These are phyloP conservation scores for Phycomyces nitens DNA, from an alignment of 192 early-diverging fungal genomes.

Conservation along the genomic window DNA sequence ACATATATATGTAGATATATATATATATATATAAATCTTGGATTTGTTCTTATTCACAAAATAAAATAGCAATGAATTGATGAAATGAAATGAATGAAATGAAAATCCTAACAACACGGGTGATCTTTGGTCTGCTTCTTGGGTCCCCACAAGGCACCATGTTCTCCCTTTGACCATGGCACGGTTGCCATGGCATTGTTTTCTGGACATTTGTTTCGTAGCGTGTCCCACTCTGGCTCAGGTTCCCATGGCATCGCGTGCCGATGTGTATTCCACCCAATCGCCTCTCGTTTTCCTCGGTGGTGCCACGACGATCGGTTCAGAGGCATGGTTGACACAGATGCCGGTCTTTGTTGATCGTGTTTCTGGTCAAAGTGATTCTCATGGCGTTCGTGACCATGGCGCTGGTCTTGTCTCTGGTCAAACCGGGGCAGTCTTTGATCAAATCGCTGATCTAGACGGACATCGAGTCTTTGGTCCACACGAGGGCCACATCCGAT, in stretches of 20 bases:
- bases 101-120: background rate
- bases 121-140: background rate
- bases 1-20: too few species aligned
- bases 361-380: slow-evolving; percentile 8
- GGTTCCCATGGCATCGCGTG: background rate
- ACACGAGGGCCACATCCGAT: background rate
- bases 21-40: too few species aligned
- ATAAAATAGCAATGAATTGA: background rate
- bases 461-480: background rate
- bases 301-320: background rate
- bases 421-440: background rate
- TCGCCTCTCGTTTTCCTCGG: slow-evolving; percentile 11
- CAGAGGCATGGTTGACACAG: background rate
- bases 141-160: background rate
- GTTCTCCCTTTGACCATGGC: background rate
- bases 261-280: slow-evolving; percentile 32
- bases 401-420: background rate
- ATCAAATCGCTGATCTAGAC: background rate
- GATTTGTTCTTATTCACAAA: background rate
- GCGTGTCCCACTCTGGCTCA: background rate
- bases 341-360: background rate
- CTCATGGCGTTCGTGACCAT: background rate
- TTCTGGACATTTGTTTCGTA: background rate
- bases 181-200: background rate
- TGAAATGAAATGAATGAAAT: background rate